phyloP scores from a whole-genome alignment of 2,329 filamentous ascomycete genomes.

The Ramularia endophylla region DNA sequence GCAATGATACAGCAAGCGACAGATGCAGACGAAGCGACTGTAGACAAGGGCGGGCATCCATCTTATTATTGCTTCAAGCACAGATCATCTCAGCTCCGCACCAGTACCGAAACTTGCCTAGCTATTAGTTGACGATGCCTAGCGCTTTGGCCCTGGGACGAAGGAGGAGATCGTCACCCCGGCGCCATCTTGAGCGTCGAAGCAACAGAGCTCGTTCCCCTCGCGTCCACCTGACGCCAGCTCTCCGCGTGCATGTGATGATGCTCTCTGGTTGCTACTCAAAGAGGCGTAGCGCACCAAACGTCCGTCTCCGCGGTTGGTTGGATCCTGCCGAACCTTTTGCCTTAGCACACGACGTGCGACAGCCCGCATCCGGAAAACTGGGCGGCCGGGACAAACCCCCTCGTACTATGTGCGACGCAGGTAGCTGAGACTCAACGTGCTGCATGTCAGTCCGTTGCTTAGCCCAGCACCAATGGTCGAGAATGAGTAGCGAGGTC shows the following conservation, averaged over 20 bases:
- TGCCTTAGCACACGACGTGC: not conserved
- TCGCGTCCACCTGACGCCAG: constrained; percentile 13
- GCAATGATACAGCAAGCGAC: constrained; percentile 1
- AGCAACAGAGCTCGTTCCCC: constrained; percentile 6
- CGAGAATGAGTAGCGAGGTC: too few relatives aligned
- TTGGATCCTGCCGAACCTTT: constrained; percentile 15
- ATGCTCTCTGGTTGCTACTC: constrained; percentile 17
- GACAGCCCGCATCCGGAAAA: too few relatives aligned
- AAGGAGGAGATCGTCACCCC: constrained; percentile 3
- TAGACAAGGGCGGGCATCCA: constrained; percentile 10
- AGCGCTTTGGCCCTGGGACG: constrained; percentile 12
- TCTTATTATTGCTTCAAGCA: constrained; percentile 12
- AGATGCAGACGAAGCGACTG: constrained; percentile 6
- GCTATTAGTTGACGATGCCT: constrained; percentile 9
- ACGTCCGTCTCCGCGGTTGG: constrained; percentile 17
- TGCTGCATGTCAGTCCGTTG: too few relatives aligned
- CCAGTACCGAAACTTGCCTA: constrained; percentile 9
- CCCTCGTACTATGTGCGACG: too few relatives aligned
- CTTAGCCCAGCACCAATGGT: too few relatives aligned
- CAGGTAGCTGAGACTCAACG: too few relatives aligned
- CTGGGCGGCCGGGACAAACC: too few relatives aligned
- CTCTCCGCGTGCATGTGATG: constrained; percentile 14
- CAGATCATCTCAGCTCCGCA: constrained; percentile 15
- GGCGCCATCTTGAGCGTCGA: constrained; percentile 12
- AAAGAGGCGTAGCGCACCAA: constrained; percentile 18